These are phyloP conservation scores for Saussurea involucrata DNA, from an alignment of 129 eudicot genomes.

Conservation along the genomic window DNA sequence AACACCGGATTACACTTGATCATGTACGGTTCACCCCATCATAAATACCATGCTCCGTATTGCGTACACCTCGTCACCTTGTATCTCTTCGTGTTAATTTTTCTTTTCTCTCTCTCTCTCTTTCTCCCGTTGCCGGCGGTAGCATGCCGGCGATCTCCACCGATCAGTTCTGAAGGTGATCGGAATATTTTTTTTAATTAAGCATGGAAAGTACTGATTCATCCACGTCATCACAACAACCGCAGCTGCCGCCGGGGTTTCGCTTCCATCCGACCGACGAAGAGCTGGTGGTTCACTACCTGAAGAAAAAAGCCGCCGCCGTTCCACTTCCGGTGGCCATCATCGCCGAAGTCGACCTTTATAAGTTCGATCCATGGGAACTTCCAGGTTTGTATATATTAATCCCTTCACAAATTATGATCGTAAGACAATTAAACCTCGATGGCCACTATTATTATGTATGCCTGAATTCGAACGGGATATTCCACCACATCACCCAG, in stretches of 20 bases:
- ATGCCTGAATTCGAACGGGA: no score
- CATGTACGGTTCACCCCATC: constrained; percentile 23
- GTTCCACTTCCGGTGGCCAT: constrained; percentile 69
- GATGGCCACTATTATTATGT: no score
- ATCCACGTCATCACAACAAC: constrained; percentile 60
- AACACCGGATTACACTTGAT: constrained; percentile 20
- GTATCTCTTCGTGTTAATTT: not conserved
- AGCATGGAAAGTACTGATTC: constrained; percentile 76
- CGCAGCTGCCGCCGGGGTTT: constrained; percentile 87
- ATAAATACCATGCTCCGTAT: constrained; percentile 25
- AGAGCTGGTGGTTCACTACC: constrained; percentile 86
- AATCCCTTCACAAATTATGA: no score
- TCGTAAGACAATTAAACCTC: no score
- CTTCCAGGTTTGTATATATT: constrained; percentile 65
- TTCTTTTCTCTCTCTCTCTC: not conserved
- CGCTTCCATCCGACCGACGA: constrained; percentile 95
- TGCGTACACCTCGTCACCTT: constrained; percentile 6
- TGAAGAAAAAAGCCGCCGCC: constrained; percentile 61
- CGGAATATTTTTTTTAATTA: not conserved
- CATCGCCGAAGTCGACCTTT: constrained; percentile 80
- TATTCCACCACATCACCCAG: no score
- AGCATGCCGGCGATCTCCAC: constrained; percentile 10
- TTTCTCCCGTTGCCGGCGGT: not conserved
- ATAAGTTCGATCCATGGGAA: constrained; percentile 95
- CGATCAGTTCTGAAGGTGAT: constrained; percentile 5